Base-by-base conservation (phyloP, 331 rosid species). In the Pyracantha coccinea region DNA sequence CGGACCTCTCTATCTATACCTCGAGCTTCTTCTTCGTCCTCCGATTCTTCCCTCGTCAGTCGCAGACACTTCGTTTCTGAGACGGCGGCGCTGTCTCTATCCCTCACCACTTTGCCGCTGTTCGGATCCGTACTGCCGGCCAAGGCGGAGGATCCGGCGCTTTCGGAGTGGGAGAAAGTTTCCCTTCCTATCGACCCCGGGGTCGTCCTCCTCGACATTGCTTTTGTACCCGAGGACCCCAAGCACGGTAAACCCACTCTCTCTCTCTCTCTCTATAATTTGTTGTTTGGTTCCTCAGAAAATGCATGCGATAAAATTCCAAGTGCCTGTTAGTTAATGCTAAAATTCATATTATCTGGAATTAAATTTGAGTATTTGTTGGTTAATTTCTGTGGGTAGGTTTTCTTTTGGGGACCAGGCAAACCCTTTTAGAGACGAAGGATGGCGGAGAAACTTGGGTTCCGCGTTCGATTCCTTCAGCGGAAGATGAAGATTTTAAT, bases 401-500 rank as follows among this genome's bases (percentile, higher is more conserved):
- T 33, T 94, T 94, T 84, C 93, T 92, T 28, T 60, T 94, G 82
- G 99, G 97, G 31, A 94, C 99, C 13, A 85, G 99, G 74, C 97
- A 94, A 71, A 92, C 99, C 6, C 73, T 94, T 76, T 21, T 94
- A 85, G 99, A 94, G 93, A 94, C 99, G 1, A 94, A 89, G 77
- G 93, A 94, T 75, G 99, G 96, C 33, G 99, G 99, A 52, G 79
- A 82, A 75, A 90, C 88, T 62, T 94, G 99, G 99, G 83, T 50
- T 75, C 91, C 90, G 9, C 95, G 99, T 52, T 88, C 99, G 11
- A 94, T 94, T 59, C 85, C 99, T 29, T 94, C 99, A 4, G 99
- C 99, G 2, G 99, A 94, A 79, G 99, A 94, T 6, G 99, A 94
- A 75, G 97, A 94, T 76, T 94, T 94, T 59, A 94, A 94, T 81